Conservation (phyloP, 441 rosid genomes). For the Syzygium malaccense region DNA sequence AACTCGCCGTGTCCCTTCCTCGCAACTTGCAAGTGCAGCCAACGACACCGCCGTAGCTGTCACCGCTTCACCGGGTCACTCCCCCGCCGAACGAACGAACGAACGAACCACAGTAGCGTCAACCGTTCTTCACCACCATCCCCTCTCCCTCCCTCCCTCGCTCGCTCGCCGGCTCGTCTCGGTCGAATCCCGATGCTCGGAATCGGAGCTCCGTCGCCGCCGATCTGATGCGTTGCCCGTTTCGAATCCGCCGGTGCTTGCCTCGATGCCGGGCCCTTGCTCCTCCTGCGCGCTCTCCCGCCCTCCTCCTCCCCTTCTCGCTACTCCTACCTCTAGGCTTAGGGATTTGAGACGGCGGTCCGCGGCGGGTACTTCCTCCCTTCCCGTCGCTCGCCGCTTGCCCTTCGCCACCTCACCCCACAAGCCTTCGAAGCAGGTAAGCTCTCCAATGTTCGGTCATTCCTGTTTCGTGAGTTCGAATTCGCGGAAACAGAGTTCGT, state of each 20-base stretch:
- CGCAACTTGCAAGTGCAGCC: neutral
- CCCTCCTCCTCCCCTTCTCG: neutral
- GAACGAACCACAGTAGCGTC: neutral
- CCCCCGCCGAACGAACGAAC: neutral
- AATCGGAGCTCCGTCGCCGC: neutral
- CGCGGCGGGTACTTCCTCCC: neutral
- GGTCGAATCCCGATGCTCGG: neutral
- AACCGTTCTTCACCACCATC: neutral
- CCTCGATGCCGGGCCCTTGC: neutral
- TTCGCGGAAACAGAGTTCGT: neutral
- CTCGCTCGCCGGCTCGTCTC: neutral
- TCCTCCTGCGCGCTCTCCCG: neutral
- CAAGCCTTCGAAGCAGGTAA: neutral
- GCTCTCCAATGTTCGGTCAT: neutral
- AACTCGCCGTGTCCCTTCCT: neutral
- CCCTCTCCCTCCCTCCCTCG: neutral
- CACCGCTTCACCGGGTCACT: neutral
- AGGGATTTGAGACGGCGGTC: neutral
- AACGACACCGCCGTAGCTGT: neutral
- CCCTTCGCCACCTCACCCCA: neutral
- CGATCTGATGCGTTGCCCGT: neutral
- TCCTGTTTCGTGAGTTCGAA: neutral
- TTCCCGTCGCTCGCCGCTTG: neutral
- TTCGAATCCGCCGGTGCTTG: neutral
- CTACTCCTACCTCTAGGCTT: neutral